Evolutionary conservation across 495 filamentous ascomycete genomes (phyloP), one percentile per base, ranked within the genome.

Genomic region (Penicillium coffeae): DNA sequence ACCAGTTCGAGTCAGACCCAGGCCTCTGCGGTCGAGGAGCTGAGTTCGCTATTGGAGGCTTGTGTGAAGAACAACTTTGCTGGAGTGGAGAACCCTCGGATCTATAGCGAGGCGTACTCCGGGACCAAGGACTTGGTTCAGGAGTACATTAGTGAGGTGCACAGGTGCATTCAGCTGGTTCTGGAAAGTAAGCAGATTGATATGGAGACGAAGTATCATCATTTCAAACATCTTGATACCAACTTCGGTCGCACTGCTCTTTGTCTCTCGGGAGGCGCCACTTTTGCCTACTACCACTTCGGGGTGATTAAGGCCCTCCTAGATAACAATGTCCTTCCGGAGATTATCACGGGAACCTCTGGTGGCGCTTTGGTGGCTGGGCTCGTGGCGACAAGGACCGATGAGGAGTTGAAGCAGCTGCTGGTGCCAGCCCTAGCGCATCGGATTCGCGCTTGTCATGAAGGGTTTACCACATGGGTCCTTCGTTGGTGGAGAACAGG

Each of bases 61-160:
- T 96, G 91, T 57, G 86, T 97, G 50, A 98, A 96, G 79, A 94
- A 88, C 64, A 97, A 97, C 60, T 97, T 96, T 67, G 88, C 85
- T 8, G 93, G 93, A 0, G 83, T 93, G n/a, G 93, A 98, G 69
- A 96, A 95, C 53, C 84, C 93, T 16, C 76, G 89, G 33, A 74
- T 98, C 10, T 98, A 98, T 64, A 92, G 87, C 55, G 89, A 97
- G 71, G 91, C 91, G 1, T 97, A 98, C 57, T 95, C 90, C 48
- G 93, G 94, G 18, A 98, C 93, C 1, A 98, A 98, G 63, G 80
- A 90, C 34, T 65, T 95, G 38, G 90, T 94, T 13, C 94, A 97
- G 69, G 78, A 82, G 34, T 96, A 88, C 60, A 74, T 96, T 41
- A 88, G 95, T 53, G 91, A 97, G 71, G 64, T 75, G 33, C 63